phyloP scores from a whole-genome alignment of 1,139 yeast species.

The Meyerozyma carpophila region DNA sequence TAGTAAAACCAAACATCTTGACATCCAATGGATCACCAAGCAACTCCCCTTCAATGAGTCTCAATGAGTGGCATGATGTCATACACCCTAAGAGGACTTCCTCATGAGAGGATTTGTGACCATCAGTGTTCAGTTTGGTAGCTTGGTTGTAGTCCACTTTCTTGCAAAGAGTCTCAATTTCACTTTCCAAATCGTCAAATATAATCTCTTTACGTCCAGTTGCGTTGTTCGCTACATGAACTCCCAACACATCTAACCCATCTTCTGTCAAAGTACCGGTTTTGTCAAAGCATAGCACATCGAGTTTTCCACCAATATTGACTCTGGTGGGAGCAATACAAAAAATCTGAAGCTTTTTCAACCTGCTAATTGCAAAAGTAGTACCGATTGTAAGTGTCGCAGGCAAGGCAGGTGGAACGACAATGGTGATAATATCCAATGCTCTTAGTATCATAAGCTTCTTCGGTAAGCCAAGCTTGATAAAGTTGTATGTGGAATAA shows the following conservation, averaged over 20 bases:
- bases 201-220: slow-evolving; percentile 45
- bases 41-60: slow-evolving; percentile 69
- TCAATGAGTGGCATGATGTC: slow-evolving; percentile 84
- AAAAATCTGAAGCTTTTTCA: slow-evolving; percentile 60
- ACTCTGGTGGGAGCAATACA: slow-evolving; percentile 94
- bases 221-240: slow-evolving; percentile 58
- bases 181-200: slow-evolving; percentile 41
- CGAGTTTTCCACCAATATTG: slow-evolving; percentile 90
- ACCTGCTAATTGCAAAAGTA: slow-evolving; percentile 77
- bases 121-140: slow-evolving; percentile 15
- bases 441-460: slow-evolving; percentile 79
- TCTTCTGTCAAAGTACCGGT: slow-evolving; percentile 98
- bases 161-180: slow-evolving; percentile 20
- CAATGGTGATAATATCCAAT: slow-evolving; percentile 88
- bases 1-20: slow-evolving; percentile 88
- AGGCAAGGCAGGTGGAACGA: slow-evolving; percentile 97
- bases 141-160: slow-evolving; percentile 2
- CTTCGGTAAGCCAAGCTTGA: slow-evolving; percentile 66
- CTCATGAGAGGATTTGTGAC: slow-evolving; percentile 19
- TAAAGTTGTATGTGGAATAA: slow-evolving; percentile 77
- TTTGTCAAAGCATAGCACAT: slow-evolving; percentile 87
- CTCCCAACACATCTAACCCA: slow-evolving; percentile 88
- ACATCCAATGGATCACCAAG: slow-evolving; percentile 91
- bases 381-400: slow-evolving; percentile 97
- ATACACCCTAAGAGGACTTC: slow-evolving; percentile 45